Evolutionary conservation across 352 stramenopile species (phyloP), one percentile per base, ranked within the genome.

Genomic region (Elongisporangium anandrum): DNA sequence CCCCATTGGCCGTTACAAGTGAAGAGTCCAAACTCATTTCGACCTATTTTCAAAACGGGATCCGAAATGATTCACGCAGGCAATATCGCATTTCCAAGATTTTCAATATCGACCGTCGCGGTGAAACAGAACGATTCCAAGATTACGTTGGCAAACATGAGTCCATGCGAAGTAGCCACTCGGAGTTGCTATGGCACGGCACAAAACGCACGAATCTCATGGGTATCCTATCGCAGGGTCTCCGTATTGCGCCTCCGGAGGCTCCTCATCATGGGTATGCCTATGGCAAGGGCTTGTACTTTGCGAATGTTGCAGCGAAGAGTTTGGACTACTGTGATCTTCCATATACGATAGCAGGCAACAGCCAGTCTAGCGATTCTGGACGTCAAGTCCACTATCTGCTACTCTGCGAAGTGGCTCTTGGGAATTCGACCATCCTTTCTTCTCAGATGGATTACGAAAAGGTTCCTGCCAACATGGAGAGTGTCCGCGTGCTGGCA

Each of bases 251-350:
- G 19, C 88, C 88, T 9, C 82, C 87, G 0, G 88, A 96, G 57
- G 87, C 85, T n/a, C 85, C 85, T 16, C 70, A 82, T 23, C 81
- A 88, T 21, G 88, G 88, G 1, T 93, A 90, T 61, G 70, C 77
- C 38, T 96, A 92, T 52, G 88, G 87, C 50, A 96, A 95, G 50
- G 88, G 88, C 0, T 29, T 96, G 24, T 96, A 96, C 55, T 96
- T 95, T 53, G 85, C 88, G 1, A 86, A 96, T 54, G 71, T 87
- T 17, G 64, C 81, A 2, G 61, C 72, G n/a, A 93, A 93, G 67
- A 93, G 84, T 51, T 59, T 93, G 13, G 70, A 78, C 49, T 93
- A 93, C 63, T 92, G 83, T 45, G 80, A 81, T 41, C 38, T 63
- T 1, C 70, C 73, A 13, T 93, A 90, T 60, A 64, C 51, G 21